phyloP scores from a whole-genome alignment of 108 stramenopile species.

The Cyclotella distinguenda region DNA sequence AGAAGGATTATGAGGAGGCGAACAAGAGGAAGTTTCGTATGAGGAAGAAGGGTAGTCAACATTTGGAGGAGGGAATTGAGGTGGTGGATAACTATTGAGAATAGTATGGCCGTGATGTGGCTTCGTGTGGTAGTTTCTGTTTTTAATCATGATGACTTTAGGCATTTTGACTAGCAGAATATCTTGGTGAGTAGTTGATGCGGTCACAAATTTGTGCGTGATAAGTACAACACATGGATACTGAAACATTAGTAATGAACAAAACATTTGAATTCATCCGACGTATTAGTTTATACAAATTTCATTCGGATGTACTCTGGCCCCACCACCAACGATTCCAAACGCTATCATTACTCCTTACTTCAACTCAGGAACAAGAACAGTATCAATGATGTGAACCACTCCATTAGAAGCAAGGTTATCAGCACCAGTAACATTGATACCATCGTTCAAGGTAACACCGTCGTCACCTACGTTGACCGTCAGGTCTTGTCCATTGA shows the following conservation, averaged over 20 bases:
- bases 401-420: constrained; percentile 13
- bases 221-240: no score
- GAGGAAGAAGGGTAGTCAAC: constrained; percentile 43
- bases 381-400: constrained; percentile 11
- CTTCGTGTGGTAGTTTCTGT: not conserved
- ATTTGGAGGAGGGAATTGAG: constrained; percentile 54
- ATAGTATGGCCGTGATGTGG: not conserved
- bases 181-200: no score
- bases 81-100: constrained; percentile 49
- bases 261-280: not conserved
- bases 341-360: not conserved
- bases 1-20: constrained; percentile 49
- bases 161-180: not conserved
- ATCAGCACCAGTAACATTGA: constrained; percentile 1
- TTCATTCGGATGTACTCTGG: not conserved
- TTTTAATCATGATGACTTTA: not conserved
- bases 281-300: not conserved
- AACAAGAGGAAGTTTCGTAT: constrained; percentile 52
- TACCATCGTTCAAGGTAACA: constrained; percentile 3
- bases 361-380: constrained; percentile 11
- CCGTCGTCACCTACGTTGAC: not conserved
- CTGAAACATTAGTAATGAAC: no score
- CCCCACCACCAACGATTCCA: not conserved
- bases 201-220: no score
- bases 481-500: constrained; percentile 9